Evolutionary conservation across 441 rosid genomes (phyloP).

Genomic region (Aleurites moluccanus): DNA sequence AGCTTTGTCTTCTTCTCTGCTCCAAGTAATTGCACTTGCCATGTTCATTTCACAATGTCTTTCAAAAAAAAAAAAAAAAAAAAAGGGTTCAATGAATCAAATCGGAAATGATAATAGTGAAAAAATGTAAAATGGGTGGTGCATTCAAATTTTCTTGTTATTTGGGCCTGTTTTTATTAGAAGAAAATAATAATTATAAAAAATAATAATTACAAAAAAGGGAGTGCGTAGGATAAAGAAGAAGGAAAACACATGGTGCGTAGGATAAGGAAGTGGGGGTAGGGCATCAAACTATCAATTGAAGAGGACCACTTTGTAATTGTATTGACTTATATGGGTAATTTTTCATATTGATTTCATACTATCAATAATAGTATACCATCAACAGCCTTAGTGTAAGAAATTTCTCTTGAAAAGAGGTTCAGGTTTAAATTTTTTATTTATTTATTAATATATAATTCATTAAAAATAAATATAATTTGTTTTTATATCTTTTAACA

Average conservation of each 20-base stretch:
- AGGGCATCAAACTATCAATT: slow-evolving; percentile 34
- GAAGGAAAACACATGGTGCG: slow-evolving; percentile 14
- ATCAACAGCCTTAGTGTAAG: too few relatives aligned
- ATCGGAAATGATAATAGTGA: slow-evolving; percentile 20
- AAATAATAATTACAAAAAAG: not conserved
- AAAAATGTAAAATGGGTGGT: slow-evolving; percentile 21
- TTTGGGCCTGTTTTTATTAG: slow-evolving; percentile 26
- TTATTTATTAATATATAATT: too few relatives aligned
- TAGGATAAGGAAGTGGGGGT: slow-evolving; percentile 33
- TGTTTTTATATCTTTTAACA: too few relatives aligned
- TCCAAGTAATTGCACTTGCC: slow-evolving; percentile 59
- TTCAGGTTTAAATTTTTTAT: too few relatives aligned
- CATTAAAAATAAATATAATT: too few relatives aligned
- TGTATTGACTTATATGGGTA: slow-evolving; percentile 29
- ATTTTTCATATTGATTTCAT: slow-evolving; percentile 24
- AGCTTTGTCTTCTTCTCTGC: slow-evolving; percentile 72
- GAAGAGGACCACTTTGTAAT: slow-evolving; percentile 46
- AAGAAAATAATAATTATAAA: not conserved
- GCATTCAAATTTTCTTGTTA: slow-evolving; percentile 22
- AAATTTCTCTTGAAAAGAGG: too few relatives aligned
- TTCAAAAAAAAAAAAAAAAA: too few relatives aligned
- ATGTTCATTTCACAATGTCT: slow-evolving; percentile 21
- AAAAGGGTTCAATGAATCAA: slow-evolving; percentile 10
- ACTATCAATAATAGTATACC: not conserved
- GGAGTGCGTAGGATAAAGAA: slow-evolving; percentile 40